Percentiles rank a stretch among this genome's conserved stretches.
Evolutionary conservation across 2,329 filamentous ascomycete genomes (phyloP).

Genomic region (Curvularia hawaiiensis): DNA sequence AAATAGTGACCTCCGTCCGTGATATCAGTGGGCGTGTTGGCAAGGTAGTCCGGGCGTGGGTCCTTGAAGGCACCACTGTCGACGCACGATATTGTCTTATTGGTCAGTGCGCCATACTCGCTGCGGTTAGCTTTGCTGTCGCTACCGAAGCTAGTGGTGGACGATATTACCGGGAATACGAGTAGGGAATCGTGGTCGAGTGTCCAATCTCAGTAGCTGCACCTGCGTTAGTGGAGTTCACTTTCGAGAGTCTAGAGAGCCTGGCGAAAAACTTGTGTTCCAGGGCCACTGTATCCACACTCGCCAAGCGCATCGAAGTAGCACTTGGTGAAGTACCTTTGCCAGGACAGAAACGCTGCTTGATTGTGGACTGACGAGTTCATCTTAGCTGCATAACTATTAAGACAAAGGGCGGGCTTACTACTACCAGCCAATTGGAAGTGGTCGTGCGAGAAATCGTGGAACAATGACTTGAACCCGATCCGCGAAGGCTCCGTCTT

Average conservation of each 20-base stretch:
- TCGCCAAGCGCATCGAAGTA: constrained; percentile 38
- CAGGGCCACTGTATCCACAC: constrained; percentile 26
- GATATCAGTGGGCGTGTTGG: not conserved
- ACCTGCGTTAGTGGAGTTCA: not conserved
- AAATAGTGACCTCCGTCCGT: not conserved
- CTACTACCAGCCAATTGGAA: constrained; percentile 7
- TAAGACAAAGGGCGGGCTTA: not conserved
- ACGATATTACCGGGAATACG: constrained; percentile 27
- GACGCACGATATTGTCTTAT: not conserved
- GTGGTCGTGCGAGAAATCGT: constrained; percentile 43
- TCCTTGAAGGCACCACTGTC: not conserved
- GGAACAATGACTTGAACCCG: constrained; percentile 32
- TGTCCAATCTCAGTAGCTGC: constrained; percentile 45
- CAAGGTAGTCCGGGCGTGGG: not conserved
- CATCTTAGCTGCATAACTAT: not conserved
- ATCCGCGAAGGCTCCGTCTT: constrained; percentile 27
- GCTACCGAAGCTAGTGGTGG: constrained; percentile 36
- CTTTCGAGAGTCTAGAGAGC: not conserved
- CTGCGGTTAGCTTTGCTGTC: constrained; percentile 21
- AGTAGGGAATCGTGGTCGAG: constrained; percentile 33
- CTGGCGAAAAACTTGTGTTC: not conserved
- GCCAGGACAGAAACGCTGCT: constrained; percentile 45
- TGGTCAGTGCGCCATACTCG: not conserved
- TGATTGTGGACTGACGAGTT: constrained; percentile 33
- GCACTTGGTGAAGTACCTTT: constrained; percentile 43